These are phyloP conservation scores for Hibiscus syriacus DNA, from an alignment of 345 rosid species.

Conservation along the genomic window DNA sequence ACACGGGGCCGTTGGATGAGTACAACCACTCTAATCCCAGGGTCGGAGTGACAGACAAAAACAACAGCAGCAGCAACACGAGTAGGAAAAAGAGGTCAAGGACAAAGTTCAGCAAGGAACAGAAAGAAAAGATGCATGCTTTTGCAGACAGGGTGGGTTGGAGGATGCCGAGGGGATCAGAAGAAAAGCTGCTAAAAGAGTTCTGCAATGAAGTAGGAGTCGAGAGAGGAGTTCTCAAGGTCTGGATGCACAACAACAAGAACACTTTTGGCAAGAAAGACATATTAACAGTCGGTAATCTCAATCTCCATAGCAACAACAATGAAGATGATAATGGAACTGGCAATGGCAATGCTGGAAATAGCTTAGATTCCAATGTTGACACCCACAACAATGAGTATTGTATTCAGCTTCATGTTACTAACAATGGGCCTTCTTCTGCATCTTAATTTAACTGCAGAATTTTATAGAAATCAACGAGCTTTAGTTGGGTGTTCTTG, in stretches of 20 bases:
- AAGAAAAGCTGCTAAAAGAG: slow-evolving; percentile 38
- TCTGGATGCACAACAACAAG: slow-evolving; percentile 86
- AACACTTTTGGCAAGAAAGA: slow-evolving; percentile 32
- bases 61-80: too few species aligned
- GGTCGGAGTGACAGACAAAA: too few species aligned
- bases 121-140: slow-evolving; percentile 55
- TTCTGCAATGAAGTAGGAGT: slow-evolving; percentile 62
- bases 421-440: slow-evolving; percentile 1
- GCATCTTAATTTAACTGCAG: slow-evolving; percentile 8
- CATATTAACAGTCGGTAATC: slow-evolving; percentile 7
- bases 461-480: not conserved
- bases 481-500: not conserved
- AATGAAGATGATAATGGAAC: not conserved
- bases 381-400: slow-evolving; percentile 10
- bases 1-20: slow-evolving; percentile 28
- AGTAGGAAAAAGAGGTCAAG: slow-evolving; percentile 58
- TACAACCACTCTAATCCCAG: too few species aligned
- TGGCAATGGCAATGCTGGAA: slow-evolving; percentile 3
- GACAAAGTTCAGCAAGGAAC: slow-evolving; percentile 60
- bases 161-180: slow-evolving; percentile 52
- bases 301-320: slow-evolving; percentile 17
- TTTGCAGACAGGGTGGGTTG: slow-evolving; percentile 74
- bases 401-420: slow-evolving; percentile 11
- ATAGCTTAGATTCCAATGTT: not conserved
- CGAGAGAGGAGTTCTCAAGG: slow-evolving; percentile 60